A percentile compares a stretch with the other conserved stretches of the same genome.
Evolutionary conservation across 2,329 filamentous ascomycete species (phyloP).

Genomic region (Claviceps cyperi): DNA sequence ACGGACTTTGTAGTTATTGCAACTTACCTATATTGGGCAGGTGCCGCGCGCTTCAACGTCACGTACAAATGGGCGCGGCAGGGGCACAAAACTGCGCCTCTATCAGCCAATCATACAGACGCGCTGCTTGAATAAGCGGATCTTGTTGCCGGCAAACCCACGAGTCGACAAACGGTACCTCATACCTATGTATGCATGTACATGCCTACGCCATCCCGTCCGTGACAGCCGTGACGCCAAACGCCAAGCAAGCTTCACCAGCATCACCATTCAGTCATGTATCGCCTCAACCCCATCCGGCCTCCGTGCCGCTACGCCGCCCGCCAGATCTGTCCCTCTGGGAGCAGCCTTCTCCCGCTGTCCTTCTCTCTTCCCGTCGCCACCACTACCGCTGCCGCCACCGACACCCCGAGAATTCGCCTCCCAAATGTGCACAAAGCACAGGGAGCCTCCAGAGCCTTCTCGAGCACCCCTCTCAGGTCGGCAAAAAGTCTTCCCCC

Average conservation of each 20-base stretch:
- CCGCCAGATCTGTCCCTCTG: neutral
- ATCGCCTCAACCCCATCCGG: neutral
- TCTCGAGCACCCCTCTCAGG: slow-evolving; percentile 17
- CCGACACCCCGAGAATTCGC: neutral
- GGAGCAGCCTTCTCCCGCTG: neutral
- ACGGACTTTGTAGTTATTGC: too few species aligned
- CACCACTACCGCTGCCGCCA: too few species aligned
- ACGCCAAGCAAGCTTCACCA: neutral
- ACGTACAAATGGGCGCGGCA: too few species aligned
- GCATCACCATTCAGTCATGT: neutral
- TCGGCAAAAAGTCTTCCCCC: slow-evolving; percentile 49
- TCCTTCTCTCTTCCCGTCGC: too few species aligned
- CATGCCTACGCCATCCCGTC: neutral
- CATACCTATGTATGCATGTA: too few species aligned
- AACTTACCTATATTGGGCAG: too few species aligned
- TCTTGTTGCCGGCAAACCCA: too few species aligned
- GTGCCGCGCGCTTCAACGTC: too few species aligned
- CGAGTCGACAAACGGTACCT: too few species aligned
- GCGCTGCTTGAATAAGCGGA: too few species aligned
- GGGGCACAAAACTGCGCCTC: too few species aligned
- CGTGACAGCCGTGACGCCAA: neutral
- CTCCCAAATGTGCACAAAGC: neutral
- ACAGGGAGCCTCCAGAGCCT: slow-evolving; percentile 7
- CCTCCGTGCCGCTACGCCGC: neutral
- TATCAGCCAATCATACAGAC: too few species aligned